Conservation (phyloP, 2,329 filamentous ascomycete genomes). For the Simplicillium sp. region DNA sequence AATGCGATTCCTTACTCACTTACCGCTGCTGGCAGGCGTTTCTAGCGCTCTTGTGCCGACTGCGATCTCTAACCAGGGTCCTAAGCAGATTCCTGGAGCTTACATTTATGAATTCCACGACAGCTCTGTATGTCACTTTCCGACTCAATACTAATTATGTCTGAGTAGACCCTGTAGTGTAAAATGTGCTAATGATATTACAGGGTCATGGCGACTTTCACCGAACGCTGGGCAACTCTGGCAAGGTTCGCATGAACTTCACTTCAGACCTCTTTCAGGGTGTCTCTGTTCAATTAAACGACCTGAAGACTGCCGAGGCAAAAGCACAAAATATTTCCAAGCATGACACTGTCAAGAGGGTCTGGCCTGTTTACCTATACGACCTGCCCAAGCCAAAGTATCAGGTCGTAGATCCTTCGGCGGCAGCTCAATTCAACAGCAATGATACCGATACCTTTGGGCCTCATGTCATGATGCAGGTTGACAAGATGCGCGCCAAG, state of each 20-base stretch:
- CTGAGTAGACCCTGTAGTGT: too few relatives aligned
- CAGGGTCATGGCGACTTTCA: too few relatives aligned
- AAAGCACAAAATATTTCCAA: too few relatives aligned
- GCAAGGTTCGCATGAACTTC: not conserved
- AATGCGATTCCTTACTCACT: too few relatives aligned
- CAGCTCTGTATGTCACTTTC: not conserved
- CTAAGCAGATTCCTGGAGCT: not conserved
- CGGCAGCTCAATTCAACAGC: not conserved
- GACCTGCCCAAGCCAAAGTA: not conserved
- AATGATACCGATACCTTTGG: conserved; percentile 23
- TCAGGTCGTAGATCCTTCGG: not conserved
- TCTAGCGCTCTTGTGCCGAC: too few relatives aligned
- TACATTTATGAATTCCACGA: not conserved
- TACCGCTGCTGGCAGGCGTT: too few relatives aligned
- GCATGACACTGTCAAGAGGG: not conserved
- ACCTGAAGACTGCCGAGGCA: too few relatives aligned
- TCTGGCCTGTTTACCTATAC: not conserved
- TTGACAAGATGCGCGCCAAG: conserved; percentile 32
- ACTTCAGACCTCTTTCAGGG: not conserved
- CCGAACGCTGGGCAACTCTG: not conserved
- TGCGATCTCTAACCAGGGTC: not conserved
- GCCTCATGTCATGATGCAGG: conserved; percentile 37
- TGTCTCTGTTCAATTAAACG: not conserved
- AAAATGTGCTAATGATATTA: too few relatives aligned
- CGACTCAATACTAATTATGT: too few relatives aligned